Evolutionary conservation across 805 yeast species (phyloP).

Genomic region (Henningerozyma blattae): DNA sequence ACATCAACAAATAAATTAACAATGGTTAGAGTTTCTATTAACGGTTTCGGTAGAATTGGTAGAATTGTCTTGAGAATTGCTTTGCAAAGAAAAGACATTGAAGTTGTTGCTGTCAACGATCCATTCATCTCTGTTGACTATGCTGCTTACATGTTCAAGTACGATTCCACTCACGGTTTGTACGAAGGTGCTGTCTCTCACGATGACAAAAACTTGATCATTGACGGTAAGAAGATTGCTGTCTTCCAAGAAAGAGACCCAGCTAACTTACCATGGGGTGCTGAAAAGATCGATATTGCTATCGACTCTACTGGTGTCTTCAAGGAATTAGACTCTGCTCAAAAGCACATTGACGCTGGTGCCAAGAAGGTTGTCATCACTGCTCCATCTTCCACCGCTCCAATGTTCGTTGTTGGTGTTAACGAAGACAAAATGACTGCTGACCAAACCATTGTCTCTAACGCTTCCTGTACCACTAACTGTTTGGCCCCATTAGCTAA

Average conservation of each 20-base stretch:
- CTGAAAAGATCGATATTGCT: slow-evolving; percentile 47
- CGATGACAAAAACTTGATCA: slow-evolving; percentile 39
- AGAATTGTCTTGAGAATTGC: slow-evolving; percentile 58
- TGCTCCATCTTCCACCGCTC: slow-evolving; percentile 62
- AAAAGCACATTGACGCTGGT: slow-evolving; percentile 61
- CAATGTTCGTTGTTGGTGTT: slow-evolving; percentile 66
- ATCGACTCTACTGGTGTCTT: slow-evolving; percentile 65
- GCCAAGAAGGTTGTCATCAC: slow-evolving; percentile 65
- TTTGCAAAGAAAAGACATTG: slow-evolving; percentile 37
- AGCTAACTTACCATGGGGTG: slow-evolving; percentile 57
- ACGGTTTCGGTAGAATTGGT: slow-evolving; percentile 68
- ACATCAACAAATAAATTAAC: slow-evolving; percentile 5
- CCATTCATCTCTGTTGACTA: slow-evolving; percentile 58
- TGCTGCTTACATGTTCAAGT: slow-evolving; percentile 66
- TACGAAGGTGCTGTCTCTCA: slow-evolving; percentile 46
- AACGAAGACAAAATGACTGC: slow-evolving; percentile 47
- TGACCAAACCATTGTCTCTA: slow-evolving; percentile 48
- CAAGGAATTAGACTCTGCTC: slow-evolving; percentile 53
- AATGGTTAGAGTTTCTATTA: slow-evolving; percentile 42
- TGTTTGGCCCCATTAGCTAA: slow-evolving; percentile 67
- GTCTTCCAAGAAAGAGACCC: slow-evolving; percentile 61
- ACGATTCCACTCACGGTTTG: slow-evolving; percentile 61
- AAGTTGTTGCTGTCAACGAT: slow-evolving; percentile 57
- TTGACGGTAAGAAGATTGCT: slow-evolving; percentile 38
- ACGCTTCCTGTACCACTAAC: slow-evolving; percentile 67